phyloP scores from a whole-genome alignment of 2,329 filamentous ascomycete genomes.

The Pseudopyricularia javanii region DNA sequence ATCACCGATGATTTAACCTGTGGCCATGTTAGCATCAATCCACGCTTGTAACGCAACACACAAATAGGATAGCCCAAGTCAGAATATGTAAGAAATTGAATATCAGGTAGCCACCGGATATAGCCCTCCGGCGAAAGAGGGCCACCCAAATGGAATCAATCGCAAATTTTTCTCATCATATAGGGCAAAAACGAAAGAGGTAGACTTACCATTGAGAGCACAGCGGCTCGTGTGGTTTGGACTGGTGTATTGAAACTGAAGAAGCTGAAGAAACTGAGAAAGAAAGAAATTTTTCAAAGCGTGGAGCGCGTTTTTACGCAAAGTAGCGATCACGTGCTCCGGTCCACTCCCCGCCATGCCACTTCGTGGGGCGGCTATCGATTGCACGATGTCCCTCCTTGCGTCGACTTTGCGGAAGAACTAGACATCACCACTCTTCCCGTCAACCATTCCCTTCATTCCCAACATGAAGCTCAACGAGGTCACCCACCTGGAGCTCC shows the following conservation, averaged over 20 bases:
- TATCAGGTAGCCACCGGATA: constrained; percentile 65
- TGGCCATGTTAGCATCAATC: neutral
- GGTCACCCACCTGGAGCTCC: constrained; percentile 31
- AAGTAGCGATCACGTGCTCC: neutral
- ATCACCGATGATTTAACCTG: too few relatives aligned
- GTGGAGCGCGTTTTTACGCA: neutral
- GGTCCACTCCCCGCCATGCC: neutral
- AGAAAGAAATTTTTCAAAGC: neutral
- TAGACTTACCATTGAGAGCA: neutral
- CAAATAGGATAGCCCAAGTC: constrained; percentile 24
- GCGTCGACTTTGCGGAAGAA: neutral
- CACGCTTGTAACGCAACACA: neutral
- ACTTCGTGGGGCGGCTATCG: too few relatives aligned
- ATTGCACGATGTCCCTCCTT: too few relatives aligned
- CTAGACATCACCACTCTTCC: neutral
- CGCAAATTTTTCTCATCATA: constrained; percentile 93
- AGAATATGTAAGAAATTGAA: constrained; percentile 92
- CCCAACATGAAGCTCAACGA: constrained; percentile 20
- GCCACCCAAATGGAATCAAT: constrained; percentile 68
- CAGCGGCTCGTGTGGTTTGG: too few relatives aligned
- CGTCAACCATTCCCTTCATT: too few relatives aligned
- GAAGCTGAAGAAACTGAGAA: too few relatives aligned
- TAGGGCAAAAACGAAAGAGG: neutral
- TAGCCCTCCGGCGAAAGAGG: constrained; percentile 68
- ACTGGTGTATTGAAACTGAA: too few relatives aligned